Base-by-base conservation (phyloP, 129 eudicot genomes). In the Centrapalus pauciflorus region DNA sequence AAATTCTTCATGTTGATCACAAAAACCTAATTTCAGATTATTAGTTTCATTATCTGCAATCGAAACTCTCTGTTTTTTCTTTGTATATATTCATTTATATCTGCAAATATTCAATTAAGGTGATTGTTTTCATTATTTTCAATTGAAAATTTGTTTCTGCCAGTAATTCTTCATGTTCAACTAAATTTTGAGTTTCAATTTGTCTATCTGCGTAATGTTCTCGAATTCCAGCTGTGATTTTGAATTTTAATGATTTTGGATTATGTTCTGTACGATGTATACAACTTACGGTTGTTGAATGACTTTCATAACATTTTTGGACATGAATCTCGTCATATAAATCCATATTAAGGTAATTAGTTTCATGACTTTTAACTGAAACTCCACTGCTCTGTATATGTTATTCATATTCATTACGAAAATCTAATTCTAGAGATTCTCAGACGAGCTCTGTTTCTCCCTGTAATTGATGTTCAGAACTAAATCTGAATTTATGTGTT, bases 231-330 rank as follows among this genome's bases (percentile, higher is more conserved):
- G 41, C 55, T 57, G 29, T 25, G 59, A 13, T 70, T 5, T 58
- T 14, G 13, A 38, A 12, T 12, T 8, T 23, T 3, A 8, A 32
- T 50, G 17, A 59, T 45, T 58, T 59, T 14, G 0, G 61, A 32
- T 60, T 48, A 4, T 16, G 37, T 49, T 45, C 30, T 45, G 66
- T 29, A 16, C 13, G 19, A 41, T 43, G 7, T 13, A 19, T 27
- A 29, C 75, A 43, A 24, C 41, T 19, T 7, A 58, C 43, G 75
- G 58, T 17, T 27, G 9, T 35, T 70, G 14, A 43, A 57, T 24
- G 54, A 35, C 24, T 63, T 63, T 63, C 1, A 11, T 28, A 40
- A 7, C 60, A 11, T 28, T 43, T 60, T 26, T 27, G 55, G 14
- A 45, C 11, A 24, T 26, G 16, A 20, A 67, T 67, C 34, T 68